Evolutionary conservation across 192 early-diverging fungal species (phyloP).

Genomic region (Coemansia sp.): DNA sequence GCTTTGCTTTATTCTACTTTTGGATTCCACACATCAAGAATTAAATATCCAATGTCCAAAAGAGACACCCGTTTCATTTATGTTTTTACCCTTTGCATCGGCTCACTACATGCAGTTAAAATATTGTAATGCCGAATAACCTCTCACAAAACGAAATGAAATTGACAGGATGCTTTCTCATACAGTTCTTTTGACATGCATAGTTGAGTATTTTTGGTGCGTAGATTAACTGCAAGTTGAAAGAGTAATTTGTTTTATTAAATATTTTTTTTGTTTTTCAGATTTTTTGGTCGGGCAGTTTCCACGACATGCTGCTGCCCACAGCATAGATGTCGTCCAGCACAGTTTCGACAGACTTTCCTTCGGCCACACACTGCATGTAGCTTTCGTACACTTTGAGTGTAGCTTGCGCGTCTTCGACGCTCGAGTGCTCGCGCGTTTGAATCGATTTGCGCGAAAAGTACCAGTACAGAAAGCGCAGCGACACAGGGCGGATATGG

Average conservation of each 20-base stretch:
- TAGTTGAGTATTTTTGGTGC: not conserved
- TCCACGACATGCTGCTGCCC: constrained; percentile 39
- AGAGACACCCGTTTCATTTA: no score
- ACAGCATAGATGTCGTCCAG: constrained; percentile 68
- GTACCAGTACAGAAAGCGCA: constrained; percentile 91
- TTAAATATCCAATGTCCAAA: no score
- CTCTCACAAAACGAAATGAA: not conserved
- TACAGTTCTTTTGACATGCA: not conserved
- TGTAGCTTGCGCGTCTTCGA: constrained; percentile 89
- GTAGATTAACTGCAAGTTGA: no score
- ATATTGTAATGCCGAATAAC: not conserved
- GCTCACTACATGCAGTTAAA: not conserved
- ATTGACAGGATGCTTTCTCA: not conserved
- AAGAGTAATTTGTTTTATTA: not conserved
- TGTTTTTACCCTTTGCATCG: no score
- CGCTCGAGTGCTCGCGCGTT: constrained; percentile 83
- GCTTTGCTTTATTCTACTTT: no score
- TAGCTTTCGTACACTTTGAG: constrained; percentile 84
- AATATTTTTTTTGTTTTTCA: constrained; percentile 1
- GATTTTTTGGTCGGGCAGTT: constrained; percentile 25
- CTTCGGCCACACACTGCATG: constrained; percentile 60
- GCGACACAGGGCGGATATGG: constrained; percentile 61
- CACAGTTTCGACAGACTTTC: constrained; percentile 63
- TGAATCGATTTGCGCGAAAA: constrained; percentile 84
- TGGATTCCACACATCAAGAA: no score